A percentile compares a stretch with the other conserved stretches of the same genome.
Evolutionary conservation across 331 rosid genomes (phyloP).

Genomic region (Rosa hybrid): DNA sequence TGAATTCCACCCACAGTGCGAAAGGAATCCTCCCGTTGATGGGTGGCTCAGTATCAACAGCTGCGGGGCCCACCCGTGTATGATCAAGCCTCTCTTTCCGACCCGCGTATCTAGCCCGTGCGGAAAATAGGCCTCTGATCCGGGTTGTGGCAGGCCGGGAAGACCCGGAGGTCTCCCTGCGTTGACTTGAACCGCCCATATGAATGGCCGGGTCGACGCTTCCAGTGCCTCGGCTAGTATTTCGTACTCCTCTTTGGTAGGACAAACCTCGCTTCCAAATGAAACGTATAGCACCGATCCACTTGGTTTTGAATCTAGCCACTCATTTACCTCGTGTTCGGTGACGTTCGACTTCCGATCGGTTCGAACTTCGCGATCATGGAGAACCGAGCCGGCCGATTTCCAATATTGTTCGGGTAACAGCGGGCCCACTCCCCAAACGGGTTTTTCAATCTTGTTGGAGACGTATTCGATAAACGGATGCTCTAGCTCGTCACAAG

Average conservation of each 20-base stretch:
- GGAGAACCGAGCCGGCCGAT: constrained; percentile 37
- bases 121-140: constrained; percentile 44
- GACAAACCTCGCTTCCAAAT: constrained; percentile 64
- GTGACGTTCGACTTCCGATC: constrained; percentile 37
- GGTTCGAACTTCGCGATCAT: constrained; percentile 42
- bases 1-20: constrained; percentile 84
- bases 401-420: constrained; percentile 65
- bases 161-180: constrained; percentile 44
- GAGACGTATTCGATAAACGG: constrained; percentile 47
- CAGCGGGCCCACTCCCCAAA: constrained; percentile 79
- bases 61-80: constrained; percentile 82
- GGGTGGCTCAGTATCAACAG: constrained; percentile 66
- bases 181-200: constrained; percentile 57
- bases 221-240: constrained; percentile 46
- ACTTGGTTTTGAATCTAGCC: constrained; percentile 55
- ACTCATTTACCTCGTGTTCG: constrained; percentile 49
- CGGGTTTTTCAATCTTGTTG: constrained; percentile 34
- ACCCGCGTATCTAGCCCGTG: constrained; percentile 38
- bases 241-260: constrained; percentile 37
- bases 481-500: constrained; percentile 63
- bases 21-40: constrained; percentile 70
- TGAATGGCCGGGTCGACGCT: constrained; percentile 34
- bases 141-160: neutral
- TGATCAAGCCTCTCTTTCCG: constrained; percentile 58
- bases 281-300: constrained; percentile 56